Evolutionary conservation across 768 basidiomycete species (phyloP).

Genomic region (Myochromella boudieri): DNA sequence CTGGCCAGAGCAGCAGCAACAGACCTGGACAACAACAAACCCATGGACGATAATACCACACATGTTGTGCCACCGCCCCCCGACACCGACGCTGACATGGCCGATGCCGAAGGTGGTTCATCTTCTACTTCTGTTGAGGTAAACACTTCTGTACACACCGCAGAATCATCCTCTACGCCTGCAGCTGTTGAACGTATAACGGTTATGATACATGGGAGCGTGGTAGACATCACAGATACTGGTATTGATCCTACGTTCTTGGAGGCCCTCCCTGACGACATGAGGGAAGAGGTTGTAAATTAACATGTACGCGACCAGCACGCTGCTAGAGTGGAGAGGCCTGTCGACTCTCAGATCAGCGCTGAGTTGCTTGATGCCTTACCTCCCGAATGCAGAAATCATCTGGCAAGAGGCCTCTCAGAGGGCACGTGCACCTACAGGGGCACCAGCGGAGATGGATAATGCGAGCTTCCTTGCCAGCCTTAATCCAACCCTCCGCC

Average conservation of each 20-base stretch:
- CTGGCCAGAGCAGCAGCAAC: slow-evolving; percentile 37
- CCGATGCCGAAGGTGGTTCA: too few relatives aligned
- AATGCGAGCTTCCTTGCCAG: slow-evolving; percentile 90
- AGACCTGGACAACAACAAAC: slow-evolving; percentile 29
- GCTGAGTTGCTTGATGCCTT: slow-evolving; percentile 94
- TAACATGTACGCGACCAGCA: slow-evolving; percentile 95
- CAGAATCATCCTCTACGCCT: slow-evolving; percentile 23
- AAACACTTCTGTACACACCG: slow-evolving; percentile 19
- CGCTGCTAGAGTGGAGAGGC: slow-evolving; percentile 71
- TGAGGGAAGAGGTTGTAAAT: slow-evolving; percentile 96
- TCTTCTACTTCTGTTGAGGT: slow-evolving; percentile 21
- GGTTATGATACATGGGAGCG: slow-evolving; percentile 87
- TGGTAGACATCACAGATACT: slow-evolving; percentile 97
- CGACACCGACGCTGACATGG: slow-evolving; percentile 52
- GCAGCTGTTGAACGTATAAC: slow-evolving; percentile 66
- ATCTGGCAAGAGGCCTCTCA: slow-evolving; percentile 93
- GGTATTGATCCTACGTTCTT: slow-evolving; percentile 98
- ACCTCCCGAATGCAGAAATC: slow-evolving; percentile 93
- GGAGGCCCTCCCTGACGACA: slow-evolving; percentile 96
- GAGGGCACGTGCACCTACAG: slow-evolving; percentile 61
- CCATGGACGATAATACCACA: slow-evolving; percentile 29
- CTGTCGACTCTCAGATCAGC: slow-evolving; percentile 86
- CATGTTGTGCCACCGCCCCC: slow-evolving; percentile 28
- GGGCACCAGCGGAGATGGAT: slow-evolving; percentile 74
- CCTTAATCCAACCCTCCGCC: slow-evolving; percentile 84